Conservation (phyloP, 2,329 filamentous ascomycete genomes). For the Cladosporium velox region DNA sequence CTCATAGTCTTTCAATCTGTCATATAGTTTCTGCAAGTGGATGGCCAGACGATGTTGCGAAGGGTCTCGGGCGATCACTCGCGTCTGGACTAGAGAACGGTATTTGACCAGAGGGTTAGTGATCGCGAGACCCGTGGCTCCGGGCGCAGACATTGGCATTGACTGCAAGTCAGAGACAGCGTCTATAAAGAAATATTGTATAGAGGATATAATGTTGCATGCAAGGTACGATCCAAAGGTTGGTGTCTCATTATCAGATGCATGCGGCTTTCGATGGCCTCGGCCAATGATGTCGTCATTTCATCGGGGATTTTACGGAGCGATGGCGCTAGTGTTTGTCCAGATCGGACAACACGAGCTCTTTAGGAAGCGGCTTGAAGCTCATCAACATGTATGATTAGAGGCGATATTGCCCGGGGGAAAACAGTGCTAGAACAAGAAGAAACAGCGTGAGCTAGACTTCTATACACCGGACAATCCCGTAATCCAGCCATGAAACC, state of each 20-base stretch:
- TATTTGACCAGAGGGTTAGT: constrained; percentile 76
- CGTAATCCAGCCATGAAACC: neutral
- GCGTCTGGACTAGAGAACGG: constrained; percentile 67
- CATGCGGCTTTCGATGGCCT: constrained; percentile 7
- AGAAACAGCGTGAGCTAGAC: constrained; percentile 7
- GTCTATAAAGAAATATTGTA: neutral
- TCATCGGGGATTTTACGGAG: neutral
- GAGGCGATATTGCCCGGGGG: too few species aligned
- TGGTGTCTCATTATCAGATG: neutral
- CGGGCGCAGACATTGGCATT: constrained; percentile 28
- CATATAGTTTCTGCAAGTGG: constrained; percentile 76
- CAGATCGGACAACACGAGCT: constrained; percentile 1
- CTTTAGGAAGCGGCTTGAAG: too few species aligned
- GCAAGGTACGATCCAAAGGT: neutral
- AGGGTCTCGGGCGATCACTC: constrained; percentile 67
- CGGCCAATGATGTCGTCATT: constrained; percentile 10
- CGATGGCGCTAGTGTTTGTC: neutral
- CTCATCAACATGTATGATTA: too few species aligned
- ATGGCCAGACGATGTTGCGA: constrained; percentile 54
- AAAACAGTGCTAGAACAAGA: neutral
- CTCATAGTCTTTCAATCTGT: constrained; percentile 74
- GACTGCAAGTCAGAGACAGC: neutral
- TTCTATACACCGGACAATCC: constrained; percentile 9
- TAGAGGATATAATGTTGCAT: neutral
- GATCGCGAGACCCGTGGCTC: constrained; percentile 46